A percentile compares a stretch with the other conserved stretches of the same genome.
Evolutionary conservation across 352 stramenopile genomes (phyloP).

Genomic region (Sclerospora graminicola): DNA sequence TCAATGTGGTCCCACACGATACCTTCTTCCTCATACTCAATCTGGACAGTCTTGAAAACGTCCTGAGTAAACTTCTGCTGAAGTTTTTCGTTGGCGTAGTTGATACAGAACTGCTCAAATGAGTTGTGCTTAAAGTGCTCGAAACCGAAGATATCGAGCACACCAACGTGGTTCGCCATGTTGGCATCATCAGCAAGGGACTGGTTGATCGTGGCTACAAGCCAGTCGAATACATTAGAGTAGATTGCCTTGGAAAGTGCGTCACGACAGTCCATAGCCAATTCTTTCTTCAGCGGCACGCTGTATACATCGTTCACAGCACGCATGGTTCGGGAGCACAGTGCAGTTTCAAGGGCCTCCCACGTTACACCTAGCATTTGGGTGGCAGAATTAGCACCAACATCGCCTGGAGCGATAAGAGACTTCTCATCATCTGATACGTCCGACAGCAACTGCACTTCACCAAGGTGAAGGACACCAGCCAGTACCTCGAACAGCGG

Average conservation of each 20-base stretch:
- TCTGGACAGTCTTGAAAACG: slow-evolving; percentile 87
- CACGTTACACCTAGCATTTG: slow-evolving; percentile 86
- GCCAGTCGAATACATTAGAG: slow-evolving; percentile 93
- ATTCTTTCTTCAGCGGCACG: slow-evolving; percentile 66
- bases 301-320: slow-evolving; percentile 63
- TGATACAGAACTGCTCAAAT: slow-evolving; percentile 92
- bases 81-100: slow-evolving; percentile 90
- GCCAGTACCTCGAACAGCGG: slow-evolving; percentile 88
- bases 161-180: slow-evolving; percentile 85
- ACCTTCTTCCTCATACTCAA: slow-evolving; percentile 94
- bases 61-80: slow-evolving; percentile 89
- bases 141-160: slow-evolving; percentile 99
- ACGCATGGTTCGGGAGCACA: slow-evolving; percentile 87
- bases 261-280: slow-evolving; percentile 89
- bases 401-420: slow-evolving; percentile 38
- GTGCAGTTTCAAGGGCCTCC: slow-evolving; percentile 84
- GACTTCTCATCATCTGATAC: slow-evolving; percentile 72
- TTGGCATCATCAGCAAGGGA: slow-evolving; percentile 73
- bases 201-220: slow-evolving; percentile 91
- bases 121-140: slow-evolving; percentile 96
- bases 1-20: slow-evolving; percentile 89
- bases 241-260: slow-evolving; percentile 96
- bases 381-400: slow-evolving; percentile 38
- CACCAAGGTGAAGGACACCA: slow-evolving; percentile 92
- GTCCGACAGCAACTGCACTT: slow-evolving; percentile 80